These are phyloP conservation scores for Udeniomyces megalosporus DNA, from an alignment of 768 basidiomycete genomes.

Conservation along the genomic window DNA sequence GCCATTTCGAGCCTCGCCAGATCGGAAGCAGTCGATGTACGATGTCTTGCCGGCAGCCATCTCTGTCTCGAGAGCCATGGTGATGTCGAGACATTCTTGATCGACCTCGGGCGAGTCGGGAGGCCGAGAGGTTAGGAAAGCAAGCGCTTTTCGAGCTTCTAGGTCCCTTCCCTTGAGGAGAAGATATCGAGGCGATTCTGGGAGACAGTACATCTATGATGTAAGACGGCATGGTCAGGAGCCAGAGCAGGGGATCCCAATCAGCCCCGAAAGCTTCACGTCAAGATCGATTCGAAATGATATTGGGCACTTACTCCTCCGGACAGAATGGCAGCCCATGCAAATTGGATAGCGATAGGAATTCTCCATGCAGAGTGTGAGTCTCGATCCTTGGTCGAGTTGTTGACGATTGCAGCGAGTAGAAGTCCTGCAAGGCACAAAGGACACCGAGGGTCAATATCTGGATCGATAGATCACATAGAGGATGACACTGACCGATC, in stretches of 20 bases:
- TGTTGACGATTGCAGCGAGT: slow-evolving; percentile 28
- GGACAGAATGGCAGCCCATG: slow-evolving; percentile 22
- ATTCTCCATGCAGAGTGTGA: slow-evolving; percentile 24
- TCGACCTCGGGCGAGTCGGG: slow-evolving; percentile 42
- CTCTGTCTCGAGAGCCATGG: too few relatives aligned
- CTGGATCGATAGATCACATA: not conserved
- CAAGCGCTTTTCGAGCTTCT: slow-evolving; percentile 42
- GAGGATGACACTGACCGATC: too few relatives aligned
- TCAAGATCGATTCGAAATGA: too few relatives aligned
- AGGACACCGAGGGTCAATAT: not conserved
- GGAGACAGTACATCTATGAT: slow-evolving; percentile 29
- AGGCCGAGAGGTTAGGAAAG: slow-evolving; percentile 45
- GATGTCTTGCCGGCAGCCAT: too few relatives aligned
- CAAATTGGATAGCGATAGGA: slow-evolving; percentile 26
- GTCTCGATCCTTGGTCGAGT: slow-evolving; percentile 28
- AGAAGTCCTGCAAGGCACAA: slow-evolving; percentile 21
- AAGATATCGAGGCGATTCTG: too few relatives aligned
- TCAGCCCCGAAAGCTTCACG: too few relatives aligned
- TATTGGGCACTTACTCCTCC: too few relatives aligned
- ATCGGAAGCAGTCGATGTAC: too few relatives aligned
- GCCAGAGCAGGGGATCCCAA: too few relatives aligned
- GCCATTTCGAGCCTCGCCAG: too few relatives aligned
- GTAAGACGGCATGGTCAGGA: too few relatives aligned
- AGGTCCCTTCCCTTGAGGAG: slow-evolving; percentile 34
- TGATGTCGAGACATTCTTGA: slow-evolving; percentile 24